A percentile compares a stretch with the other conserved stretches of the same genome.
These are phyloP conservation scores for Amoebophrya sp. DNA, from an alignment of 169 alveolate species.

Conservation along the genomic window DNA sequence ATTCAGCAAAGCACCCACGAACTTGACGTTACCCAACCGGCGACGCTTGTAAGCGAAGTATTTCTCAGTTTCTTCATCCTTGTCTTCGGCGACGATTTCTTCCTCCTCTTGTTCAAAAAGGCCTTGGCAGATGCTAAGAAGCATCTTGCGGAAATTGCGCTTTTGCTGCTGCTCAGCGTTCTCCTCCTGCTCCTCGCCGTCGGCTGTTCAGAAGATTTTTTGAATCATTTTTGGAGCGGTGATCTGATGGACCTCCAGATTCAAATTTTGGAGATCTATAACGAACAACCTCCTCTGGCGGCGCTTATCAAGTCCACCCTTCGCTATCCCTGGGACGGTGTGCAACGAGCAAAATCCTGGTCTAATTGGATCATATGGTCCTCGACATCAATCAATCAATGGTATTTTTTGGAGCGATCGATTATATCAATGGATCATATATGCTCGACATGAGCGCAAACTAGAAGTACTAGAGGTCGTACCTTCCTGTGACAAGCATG, in stretches of 20 bases:
- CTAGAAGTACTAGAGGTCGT: too few species aligned
- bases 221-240: neutral
- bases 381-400: too few species aligned
- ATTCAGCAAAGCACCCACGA: constrained; percentile 56
- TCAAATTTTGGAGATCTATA: neutral
- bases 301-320: neutral
- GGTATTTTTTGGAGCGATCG: too few species aligned
- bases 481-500: too few species aligned
- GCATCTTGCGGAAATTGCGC: constrained; percentile 28
- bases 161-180: neutral
- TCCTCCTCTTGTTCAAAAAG: constrained; percentile 56
- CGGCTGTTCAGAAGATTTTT: too few species aligned
- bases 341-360: too few species aligned
- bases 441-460: too few species aligned
- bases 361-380: too few species aligned
- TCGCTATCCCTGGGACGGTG: too few species aligned
- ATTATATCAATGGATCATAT: too few species aligned
- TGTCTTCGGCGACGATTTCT: constrained; percentile 54
- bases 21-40: constrained; percentile 60
- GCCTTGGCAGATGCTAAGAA: constrained; percentile 55
- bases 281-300: neutral
- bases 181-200: neutral
- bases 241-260: neutral
- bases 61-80: constrained; percentile 57
- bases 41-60: constrained; percentile 53